These are phyloP conservation scores for Geotrichum restrictum DNA, from an alignment of 1,139 yeast genomes.

Conservation along the genomic window DNA sequence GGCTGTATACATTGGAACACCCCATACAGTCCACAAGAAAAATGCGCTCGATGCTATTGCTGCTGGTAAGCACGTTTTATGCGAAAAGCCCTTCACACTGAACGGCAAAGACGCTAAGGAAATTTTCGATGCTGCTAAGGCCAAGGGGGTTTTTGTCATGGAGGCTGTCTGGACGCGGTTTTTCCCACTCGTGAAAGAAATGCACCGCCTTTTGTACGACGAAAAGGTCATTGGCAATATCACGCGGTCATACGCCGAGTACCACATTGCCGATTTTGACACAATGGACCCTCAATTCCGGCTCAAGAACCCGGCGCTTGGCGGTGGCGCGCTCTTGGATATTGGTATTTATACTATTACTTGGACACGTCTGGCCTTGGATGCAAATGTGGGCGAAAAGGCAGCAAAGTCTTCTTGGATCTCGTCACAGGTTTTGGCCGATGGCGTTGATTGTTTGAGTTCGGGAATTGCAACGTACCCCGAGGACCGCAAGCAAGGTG, in stretches of 20 bases:
- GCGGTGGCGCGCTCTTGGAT: slow-evolving; percentile 61
- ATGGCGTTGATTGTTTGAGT: slow-evolving; percentile 36
- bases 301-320: slow-evolving; percentile 45
- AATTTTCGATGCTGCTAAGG: slow-evolving; percentile 46
- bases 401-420: slow-evolving; percentile 26
- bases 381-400: slow-evolving; percentile 33
- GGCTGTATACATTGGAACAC: slow-evolving; percentile 56
- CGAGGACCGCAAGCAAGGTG: slow-evolving; percentile 27
- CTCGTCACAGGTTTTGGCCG: slow-evolving; percentile 27
- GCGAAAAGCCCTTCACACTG: slow-evolving; percentile 61
- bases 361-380: slow-evolving; percentile 37
- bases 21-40: slow-evolving; percentile 54
- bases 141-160: slow-evolving; percentile 50
- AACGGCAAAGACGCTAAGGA: slow-evolving; percentile 48
- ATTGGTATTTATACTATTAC: slow-evolving; percentile 58
- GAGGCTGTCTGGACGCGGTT: slow-evolving; percentile 67
- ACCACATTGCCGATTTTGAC: slow-evolving; percentile 35
- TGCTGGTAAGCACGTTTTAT: slow-evolving; percentile 54
- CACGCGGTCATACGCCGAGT: slow-evolving; percentile 43
- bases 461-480: slow-evolving; percentile 33
- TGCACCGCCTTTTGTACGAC: slow-evolving; percentile 44
- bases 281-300: slow-evolving; percentile 37
- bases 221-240: slow-evolving; percentile 49
- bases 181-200: slow-evolving; percentile 48
- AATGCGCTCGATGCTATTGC: slow-evolving; percentile 49